These are phyloP conservation scores for Stropharia rugosoannulata DNA, from an alignment of 768 basidiomycete genomes.

Conservation along the genomic window DNA sequence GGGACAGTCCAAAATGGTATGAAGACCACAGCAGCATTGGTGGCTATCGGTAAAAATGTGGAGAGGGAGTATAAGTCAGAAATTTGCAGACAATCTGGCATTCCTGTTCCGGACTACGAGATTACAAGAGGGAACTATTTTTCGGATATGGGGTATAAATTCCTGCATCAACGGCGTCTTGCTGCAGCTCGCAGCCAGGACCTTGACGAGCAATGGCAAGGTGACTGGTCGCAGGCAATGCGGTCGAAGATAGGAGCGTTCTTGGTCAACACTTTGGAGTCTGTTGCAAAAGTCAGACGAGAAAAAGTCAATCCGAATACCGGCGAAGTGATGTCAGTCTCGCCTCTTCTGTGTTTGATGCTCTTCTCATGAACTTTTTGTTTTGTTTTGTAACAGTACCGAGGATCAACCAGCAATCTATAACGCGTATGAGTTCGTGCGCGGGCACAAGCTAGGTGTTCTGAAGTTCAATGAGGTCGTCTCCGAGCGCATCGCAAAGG, in stretches of 20 bases:
- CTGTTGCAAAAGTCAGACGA: slow-evolving; percentile 74
- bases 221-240: slow-evolving; percentile 78
- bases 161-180: slow-evolving; percentile 63
- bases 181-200: slow-evolving; percentile 63
- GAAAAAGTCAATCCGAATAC: slow-evolving; percentile 57
- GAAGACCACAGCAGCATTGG: slow-evolving; percentile 83
- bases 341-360: not conserved
- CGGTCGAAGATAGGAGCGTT: slow-evolving; percentile 81
- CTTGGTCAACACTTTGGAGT: slow-evolving; percentile 81
- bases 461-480: slow-evolving; percentile 85
- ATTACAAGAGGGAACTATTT: slow-evolving; percentile 46
- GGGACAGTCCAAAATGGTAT: slow-evolving; percentile 83
- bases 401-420: slow-evolving; percentile 90
- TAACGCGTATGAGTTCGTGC: slow-evolving; percentile 89
- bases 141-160: slow-evolving; percentile 56
- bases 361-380: slow-evolving; percentile 28
- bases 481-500: slow-evolving; percentile 72
- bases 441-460: slow-evolving; percentile 92
- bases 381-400: slow-evolving; percentile 42
- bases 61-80: slow-evolving; percentile 91
- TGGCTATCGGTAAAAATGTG: slow-evolving; percentile 78
- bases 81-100: slow-evolving; percentile 66
- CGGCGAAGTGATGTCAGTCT: slow-evolving; percentile 57
- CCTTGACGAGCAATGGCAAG: slow-evolving; percentile 71
- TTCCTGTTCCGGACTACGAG: slow-evolving; percentile 43